phyloP scores from a whole-genome alignment of 2,329 filamentous ascomycete species.

The Scopulariopsis brevicaulis region DNA sequence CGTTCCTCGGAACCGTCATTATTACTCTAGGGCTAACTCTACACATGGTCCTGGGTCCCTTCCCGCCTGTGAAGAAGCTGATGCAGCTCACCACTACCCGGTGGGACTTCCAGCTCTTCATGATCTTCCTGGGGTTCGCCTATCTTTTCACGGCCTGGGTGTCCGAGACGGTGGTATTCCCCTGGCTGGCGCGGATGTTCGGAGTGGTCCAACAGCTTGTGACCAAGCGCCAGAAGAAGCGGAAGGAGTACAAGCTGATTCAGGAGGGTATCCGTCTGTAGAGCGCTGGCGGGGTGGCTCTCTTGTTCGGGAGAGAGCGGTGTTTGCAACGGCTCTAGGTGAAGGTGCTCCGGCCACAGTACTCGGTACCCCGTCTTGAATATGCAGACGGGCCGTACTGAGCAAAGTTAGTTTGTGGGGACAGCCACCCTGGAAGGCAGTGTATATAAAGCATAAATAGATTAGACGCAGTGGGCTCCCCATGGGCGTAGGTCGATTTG shows the following conservation, averaged over 20 bases:
- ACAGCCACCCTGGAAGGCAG: not conserved
- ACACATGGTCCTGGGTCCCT: conserved; percentile 74
- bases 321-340: not conserved
- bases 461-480: not conserved
- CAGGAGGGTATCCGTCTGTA: conserved; percentile 34
- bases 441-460: not conserved
- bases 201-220: conserved; percentile 49
- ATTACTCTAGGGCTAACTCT: conserved; percentile 54
- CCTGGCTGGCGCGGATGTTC: conserved; percentile 53
- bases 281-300: not conserved
- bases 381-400: not conserved
- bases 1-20: conserved; percentile 70
- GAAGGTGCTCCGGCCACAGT: not conserved
- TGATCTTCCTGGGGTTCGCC: conserved; percentile 57
- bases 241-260: conserved; percentile 82
- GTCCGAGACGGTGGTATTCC: conserved; percentile 62
- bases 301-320: not conserved
- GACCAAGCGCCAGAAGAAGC: conserved; percentile 54
- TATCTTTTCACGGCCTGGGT: conserved; percentile 61
- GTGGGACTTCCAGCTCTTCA: conserved; percentile 57
- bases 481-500: not conserved
- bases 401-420: not conserved
- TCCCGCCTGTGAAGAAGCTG: conserved; percentile 52
- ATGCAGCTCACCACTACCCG: conserved; percentile 84
- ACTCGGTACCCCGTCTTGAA: not conserved